Percentiles rank a stretch among this genome's conserved stretches.
Conservation (phyloP, 139 green algal genomes). For the Eudorina sp. region DNA sequence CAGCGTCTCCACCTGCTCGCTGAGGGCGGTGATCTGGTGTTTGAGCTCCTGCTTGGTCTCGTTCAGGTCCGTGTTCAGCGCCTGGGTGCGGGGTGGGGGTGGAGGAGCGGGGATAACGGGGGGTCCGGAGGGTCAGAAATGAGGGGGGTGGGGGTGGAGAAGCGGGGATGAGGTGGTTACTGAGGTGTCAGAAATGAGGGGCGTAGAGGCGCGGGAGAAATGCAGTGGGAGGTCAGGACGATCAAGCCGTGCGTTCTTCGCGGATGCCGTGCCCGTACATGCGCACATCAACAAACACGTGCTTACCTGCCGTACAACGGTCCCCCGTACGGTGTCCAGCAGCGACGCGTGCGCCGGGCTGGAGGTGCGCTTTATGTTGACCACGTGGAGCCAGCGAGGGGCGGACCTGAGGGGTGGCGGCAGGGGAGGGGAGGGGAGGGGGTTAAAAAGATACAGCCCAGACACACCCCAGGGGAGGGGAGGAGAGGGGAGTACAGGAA, state of each 20-base stretch:
- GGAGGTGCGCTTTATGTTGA: conserved; percentile 16
- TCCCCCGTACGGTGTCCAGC: conserved; percentile 4
- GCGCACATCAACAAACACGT: background rate
- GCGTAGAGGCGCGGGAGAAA: too few relatives aligned
- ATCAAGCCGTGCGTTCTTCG: too few relatives aligned
- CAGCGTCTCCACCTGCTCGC: background rate
- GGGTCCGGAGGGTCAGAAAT: too few relatives aligned
- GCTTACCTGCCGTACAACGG: background rate
- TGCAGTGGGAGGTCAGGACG: too few relatives aligned
- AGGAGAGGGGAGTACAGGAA: too few relatives aligned
- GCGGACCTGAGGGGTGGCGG: background rate
- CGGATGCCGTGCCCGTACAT: background rate
- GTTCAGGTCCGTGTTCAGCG: background rate
- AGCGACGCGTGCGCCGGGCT: background rate
- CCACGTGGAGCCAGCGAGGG: conserved; percentile 10
- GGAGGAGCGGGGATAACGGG: too few relatives aligned
- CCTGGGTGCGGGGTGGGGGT: too few relatives aligned
- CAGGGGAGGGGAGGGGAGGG: background rate
- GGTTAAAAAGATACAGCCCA: too few relatives aligned
- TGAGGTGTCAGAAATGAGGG: too few relatives aligned
- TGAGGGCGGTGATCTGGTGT: background rate
- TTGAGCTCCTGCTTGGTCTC: background rate
- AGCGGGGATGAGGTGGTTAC: too few relatives aligned
- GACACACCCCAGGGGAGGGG: too few relatives aligned
- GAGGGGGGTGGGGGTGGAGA: too few relatives aligned